Evolutionary conservation across 306 rosid species (phyloP), one percentile per base, ranked within the genome.

Genomic region (Lathyrus sativus): DNA sequence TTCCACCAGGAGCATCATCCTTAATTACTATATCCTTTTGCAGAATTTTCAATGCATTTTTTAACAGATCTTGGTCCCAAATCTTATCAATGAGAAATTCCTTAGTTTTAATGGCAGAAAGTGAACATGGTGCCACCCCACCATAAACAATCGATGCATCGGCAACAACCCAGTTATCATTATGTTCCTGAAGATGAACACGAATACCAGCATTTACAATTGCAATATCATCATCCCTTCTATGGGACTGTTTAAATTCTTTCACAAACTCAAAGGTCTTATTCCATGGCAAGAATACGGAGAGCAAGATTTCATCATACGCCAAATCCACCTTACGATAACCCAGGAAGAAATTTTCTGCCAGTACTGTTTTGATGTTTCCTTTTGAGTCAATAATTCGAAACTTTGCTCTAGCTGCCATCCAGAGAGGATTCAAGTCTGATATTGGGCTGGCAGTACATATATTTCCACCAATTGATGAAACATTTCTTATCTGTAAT

Each of bases 371-470:
- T 80, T 93, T 85, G 64, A 84, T 79, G 71, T 76, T 84, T 63
- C 91, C 95, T 74, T 82, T 83, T 76, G 74, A 70, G 79, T 90
- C 83, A 86, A 88, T 83, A 74, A 90, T 78, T 73, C 5, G 88
- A 76, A 93, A 93, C 73, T 74, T 62, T 18, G 96, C 96, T 76
- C 93, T 73, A 18, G 91, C 49, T 70, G 91, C 96, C 95, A 90
- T 93, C 98, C 98, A 93, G 31, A 93, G 87, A 56, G 97, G 98
- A 83, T 93, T 93, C 77, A 93, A 78, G 70, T 93, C 98, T 24
- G 98, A 93, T 85, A 93, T 93, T 42, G 98, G 98, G 83, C 98
- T 93, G 58, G 97, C 98, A 53, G 96, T 93, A 65, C 98, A 93
- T 70, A 93, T 81, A 76, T 93, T 93, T 45, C 98, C 98, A 70